Evolutionary conservation across 2,329 filamentous ascomycete genomes (phyloP).

Genomic region (Trichoderma breve): DNA sequence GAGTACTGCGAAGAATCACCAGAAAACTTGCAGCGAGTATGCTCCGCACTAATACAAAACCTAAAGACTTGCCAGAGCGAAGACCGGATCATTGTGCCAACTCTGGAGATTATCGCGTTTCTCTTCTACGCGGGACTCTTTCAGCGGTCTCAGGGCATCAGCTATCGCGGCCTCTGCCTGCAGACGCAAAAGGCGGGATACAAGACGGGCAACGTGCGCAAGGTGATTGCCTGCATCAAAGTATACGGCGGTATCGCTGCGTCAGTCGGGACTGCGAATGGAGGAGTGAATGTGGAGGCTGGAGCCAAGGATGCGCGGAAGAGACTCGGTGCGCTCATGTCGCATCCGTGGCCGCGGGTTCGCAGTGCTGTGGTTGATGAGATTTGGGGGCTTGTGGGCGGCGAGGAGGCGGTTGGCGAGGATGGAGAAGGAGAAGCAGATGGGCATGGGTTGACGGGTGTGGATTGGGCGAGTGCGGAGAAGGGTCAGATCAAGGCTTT

Average conservation of each 20-base stretch:
- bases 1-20: conserved; percentile 47
- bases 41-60: conserved; percentile 52
- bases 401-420: conserved; percentile 24
- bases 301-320: conserved; percentile 56
- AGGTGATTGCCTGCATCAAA: conserved; percentile 75
- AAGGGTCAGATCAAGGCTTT: conserved; percentile 45
- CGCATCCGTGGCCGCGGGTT: conserved; percentile 80
- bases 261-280: conserved; percentile 39
- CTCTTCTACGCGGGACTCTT: conserved; percentile 64
- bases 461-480: conserved; percentile 58
- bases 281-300: conserved; percentile 20
- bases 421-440: conserved; percentile 26
- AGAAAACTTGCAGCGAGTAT: conserved; percentile 44
- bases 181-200: conserved; percentile 76
- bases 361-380: conserved; percentile 59
- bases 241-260: conserved; percentile 70
- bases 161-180: conserved; percentile 61
- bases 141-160: conserved; percentile 39
- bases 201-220: conserved; percentile 77
- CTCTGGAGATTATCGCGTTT: conserved; percentile 75
- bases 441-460: conserved; percentile 44
- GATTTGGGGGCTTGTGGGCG: conserved; percentile 49
- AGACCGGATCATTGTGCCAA: conserved; percentile 71
- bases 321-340: conserved; percentile 69
- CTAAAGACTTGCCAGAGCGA: conserved; percentile 53